phyloP scores from a whole-genome alignment of 108 stramenopile species.

The Aureococcus anophagefferens region DNA sequence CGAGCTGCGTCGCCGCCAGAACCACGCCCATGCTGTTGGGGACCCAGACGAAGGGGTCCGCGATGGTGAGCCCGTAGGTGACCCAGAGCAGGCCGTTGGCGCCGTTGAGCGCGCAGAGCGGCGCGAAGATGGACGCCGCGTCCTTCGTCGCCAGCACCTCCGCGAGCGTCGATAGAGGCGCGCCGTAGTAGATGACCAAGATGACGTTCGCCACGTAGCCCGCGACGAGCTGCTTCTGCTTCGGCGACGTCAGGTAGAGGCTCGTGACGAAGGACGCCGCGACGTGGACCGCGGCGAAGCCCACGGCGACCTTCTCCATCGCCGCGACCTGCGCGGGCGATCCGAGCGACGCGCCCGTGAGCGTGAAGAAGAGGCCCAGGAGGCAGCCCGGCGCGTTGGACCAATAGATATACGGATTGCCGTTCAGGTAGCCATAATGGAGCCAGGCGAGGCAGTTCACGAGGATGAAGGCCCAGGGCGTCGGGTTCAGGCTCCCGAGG shows the following conservation, averaged over 20 bases:
- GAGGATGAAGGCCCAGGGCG: constrained; percentile 7
- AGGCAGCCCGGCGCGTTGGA: background rate
- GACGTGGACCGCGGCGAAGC: background rate
- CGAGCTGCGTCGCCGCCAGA: background rate
- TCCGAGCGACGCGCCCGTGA: too few relatives aligned
- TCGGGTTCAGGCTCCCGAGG: constrained; percentile 6
- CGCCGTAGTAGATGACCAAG: constrained; percentile 3
- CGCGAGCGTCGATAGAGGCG: constrained; percentile 6
- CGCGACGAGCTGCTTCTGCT: background rate
- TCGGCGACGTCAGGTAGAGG: background rate
- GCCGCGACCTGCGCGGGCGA: too few relatives aligned
- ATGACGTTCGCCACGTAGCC: background rate
- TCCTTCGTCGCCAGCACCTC: constrained; percentile 3
- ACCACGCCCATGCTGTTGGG: background rate
- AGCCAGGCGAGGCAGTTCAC: constrained; percentile 4
- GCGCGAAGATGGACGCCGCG: constrained; percentile 10
- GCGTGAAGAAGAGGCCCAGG: constrained; percentile 9
- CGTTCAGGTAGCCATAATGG: background rate
- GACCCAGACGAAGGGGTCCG: background rate
- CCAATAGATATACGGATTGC: constrained; percentile 4
- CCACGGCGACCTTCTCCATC: too few relatives aligned
- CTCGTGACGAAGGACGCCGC: background rate
- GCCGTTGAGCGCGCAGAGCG: background rate
- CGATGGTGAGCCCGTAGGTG: background rate
- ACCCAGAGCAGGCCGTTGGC: constrained; percentile 5